A percentile compares a stretch with the other conserved stretches of the same genome.
Evolutionary conservation across 805 yeast species (phyloP).

Genomic region (Jamesozyma rosinii): DNA sequence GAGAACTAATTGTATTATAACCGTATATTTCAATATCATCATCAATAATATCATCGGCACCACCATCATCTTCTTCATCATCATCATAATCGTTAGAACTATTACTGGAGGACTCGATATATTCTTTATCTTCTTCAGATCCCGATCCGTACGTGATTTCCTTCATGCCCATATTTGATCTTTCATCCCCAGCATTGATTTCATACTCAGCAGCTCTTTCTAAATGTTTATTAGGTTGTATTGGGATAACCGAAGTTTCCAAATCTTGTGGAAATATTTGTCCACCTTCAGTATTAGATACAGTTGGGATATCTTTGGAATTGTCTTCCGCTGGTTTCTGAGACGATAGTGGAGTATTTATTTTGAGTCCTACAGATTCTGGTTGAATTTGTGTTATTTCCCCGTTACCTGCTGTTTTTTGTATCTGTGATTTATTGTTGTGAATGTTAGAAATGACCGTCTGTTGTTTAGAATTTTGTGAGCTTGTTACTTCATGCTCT

Average conservation of each 20-base stretch:
- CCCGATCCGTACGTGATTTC: constrained; percentile 11
- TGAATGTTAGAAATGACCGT: not conserved
- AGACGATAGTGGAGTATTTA: too few relatives aligned
- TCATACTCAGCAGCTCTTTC: not conserved
- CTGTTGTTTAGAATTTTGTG: not conserved
- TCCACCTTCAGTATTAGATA: too few relatives aligned
- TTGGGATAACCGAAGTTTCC: not conserved
- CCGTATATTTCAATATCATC: constrained; percentile 1
- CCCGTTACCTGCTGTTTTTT: too few relatives aligned
- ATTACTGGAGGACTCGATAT: not conserved
- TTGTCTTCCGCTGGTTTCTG: too few relatives aligned
- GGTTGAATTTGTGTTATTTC: too few relatives aligned
- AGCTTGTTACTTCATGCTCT: not conserved
- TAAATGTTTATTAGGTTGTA: not conserved
- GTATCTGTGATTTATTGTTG: too few relatives aligned
- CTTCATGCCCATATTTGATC: constrained; percentile 6
- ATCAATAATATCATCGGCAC: too few relatives aligned
- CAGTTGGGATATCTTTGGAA: too few relatives aligned
- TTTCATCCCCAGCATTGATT: too few relatives aligned
- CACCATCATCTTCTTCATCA: too few relatives aligned
- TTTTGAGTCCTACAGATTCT: too few relatives aligned
- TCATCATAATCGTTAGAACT: not conserved
- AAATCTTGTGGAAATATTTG: not conserved
- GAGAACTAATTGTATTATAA: not conserved
- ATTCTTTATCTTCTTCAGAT: constrained; percentile 4